Evolutionary conservation across 73 alveolate species (phyloP), one percentile per base, ranked within the genome.

Genomic region (Paramecium caudatum): DNA sequence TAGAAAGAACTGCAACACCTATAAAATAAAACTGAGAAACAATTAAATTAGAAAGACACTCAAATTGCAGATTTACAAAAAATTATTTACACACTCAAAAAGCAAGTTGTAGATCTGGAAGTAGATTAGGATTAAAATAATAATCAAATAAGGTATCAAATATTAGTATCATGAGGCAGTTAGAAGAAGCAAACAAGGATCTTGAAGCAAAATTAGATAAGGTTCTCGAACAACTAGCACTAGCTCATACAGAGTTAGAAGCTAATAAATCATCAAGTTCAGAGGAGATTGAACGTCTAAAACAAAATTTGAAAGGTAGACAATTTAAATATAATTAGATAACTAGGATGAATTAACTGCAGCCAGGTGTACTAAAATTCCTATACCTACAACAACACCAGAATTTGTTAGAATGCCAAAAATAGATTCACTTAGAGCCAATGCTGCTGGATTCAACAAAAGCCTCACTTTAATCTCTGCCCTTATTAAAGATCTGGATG

Each of bases 401-500:
- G 88, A 74, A 41, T 34, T 27, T 3, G 88, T 45, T 5, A 74
- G 32, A 19, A 41, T 74, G 88, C 88, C 62, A 12, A 74, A 30
- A 37, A 45, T 45, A 1, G 88, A 74, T 21, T 27, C 62, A 8
- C 25, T 74, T 21, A 37, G 88, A 74, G 88, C 88, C 12, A 74
- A 74, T 74, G 88, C 88, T 3, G 88, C 88, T 12, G 88, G 88
- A 41, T 74, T 74, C 32, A 74, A 74, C 13, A 74, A 74, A 45
- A 74, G 88, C 46, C 55, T 74, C 16, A 74, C 88, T 19, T 68
- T 74, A 23, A 74, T 74, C 55, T 25, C 49, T 21, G 68, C 88
- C 3, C 55, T 74, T 34, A 74, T 74, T 21, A 74, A 74, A 19
- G 88, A 74, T 45, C 68, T 74, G 16, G 88, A 74, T 74, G 88